phyloP scores from a whole-genome alignment of 768 basidiomycete genomes.

The Vishniacozyma victoriae region DNA sequence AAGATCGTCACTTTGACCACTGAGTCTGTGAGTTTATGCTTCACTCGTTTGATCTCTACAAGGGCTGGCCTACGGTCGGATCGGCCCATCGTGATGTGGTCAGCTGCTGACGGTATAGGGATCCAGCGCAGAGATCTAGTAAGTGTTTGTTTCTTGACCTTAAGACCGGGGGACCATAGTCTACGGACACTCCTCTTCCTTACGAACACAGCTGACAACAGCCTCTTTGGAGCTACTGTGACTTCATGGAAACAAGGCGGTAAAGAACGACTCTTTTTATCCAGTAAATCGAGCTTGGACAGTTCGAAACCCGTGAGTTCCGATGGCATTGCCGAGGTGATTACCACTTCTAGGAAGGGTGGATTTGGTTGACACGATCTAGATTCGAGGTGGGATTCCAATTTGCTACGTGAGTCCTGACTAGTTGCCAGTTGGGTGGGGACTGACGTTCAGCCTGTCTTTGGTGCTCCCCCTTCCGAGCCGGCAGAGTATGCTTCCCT shows the following conservation, averaged over 20 bases:
- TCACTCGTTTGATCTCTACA: too few relatives aligned
- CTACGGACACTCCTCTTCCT: neutral
- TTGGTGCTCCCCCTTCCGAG: slow-evolving; percentile 67
- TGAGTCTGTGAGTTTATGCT: slow-evolving; percentile 33
- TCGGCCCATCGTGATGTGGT: too few relatives aligned
- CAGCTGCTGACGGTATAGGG: slow-evolving; percentile 17
- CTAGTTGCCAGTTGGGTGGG: neutral
- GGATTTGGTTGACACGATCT: neutral
- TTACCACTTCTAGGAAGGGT: neutral
- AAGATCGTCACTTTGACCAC: slow-evolving; percentile 27
- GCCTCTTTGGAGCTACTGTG: slow-evolving; percentile 75
- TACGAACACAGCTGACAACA: slow-evolving; percentile 14
- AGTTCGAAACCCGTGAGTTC: slow-evolving; percentile 67
- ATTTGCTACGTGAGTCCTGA: slow-evolving; percentile 56
- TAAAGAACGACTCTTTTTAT: slow-evolving; percentile 72
- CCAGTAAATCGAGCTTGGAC: slow-evolving; percentile 69
- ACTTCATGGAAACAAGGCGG: slow-evolving; percentile 68
- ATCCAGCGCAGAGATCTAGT: slow-evolving; percentile 38
- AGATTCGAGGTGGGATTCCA: slow-evolving; percentile 50
- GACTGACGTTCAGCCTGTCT: slow-evolving; percentile 60
- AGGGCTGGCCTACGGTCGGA: too few relatives aligned
- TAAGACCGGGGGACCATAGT: neutral
- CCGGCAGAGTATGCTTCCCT: slow-evolving; percentile 59
- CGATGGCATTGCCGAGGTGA: slow-evolving; percentile 2
- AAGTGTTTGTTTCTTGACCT: slow-evolving; percentile 1